A percentile compares a stretch with the other conserved stretches of the same genome.
Evolutionary conservation across 2,329 filamentous ascomycete genomes (phyloP).

Genomic region (Aureobasidium mangrovei): DNA sequence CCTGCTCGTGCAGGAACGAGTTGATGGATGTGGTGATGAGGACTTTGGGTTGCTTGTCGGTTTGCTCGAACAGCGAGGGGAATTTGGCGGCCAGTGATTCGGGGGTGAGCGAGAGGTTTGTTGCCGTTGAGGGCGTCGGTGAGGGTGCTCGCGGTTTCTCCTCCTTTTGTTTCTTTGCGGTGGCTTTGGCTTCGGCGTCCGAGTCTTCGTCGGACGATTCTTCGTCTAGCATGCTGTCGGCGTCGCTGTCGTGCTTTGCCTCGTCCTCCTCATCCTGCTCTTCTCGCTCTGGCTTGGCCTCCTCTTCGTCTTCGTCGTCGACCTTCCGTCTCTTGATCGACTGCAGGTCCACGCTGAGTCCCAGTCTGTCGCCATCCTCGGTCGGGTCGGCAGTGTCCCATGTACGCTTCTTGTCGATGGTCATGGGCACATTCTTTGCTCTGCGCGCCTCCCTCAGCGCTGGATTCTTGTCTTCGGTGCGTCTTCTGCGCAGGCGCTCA

Average conservation of each 20-base stretch:
- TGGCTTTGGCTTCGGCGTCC: conserved; percentile 23
- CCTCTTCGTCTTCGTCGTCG: conserved; percentile 33
- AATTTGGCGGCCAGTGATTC: conserved; percentile 54
- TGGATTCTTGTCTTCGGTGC: conserved; percentile 78
- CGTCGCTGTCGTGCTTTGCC: conserved; percentile 42
- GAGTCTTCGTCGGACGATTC: conserved; percentile 46
- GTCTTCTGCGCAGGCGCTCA: conserved; percentile 67
- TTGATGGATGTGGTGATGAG: conserved; percentile 87
- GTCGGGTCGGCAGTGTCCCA: conserved; percentile 58
- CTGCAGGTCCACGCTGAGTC: conserved; percentile 38
- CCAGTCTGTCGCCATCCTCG: conserved; percentile 33
- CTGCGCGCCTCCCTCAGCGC: conserved; percentile 63
- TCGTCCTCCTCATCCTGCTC: conserved; percentile 42
- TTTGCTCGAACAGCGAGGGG: conserved; percentile 47
- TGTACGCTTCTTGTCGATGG: conserved; percentile 77
- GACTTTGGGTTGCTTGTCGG: conserved; percentile 63
- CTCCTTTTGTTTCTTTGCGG: conserved; percentile 18
- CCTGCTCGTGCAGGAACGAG: conserved; percentile 77
- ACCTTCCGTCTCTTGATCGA: conserved; percentile 37
- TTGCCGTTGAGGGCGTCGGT: conserved; percentile 47
- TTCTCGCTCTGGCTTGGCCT: conserved; percentile 32
- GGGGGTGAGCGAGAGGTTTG: conserved; percentile 51
- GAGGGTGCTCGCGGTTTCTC: conserved; percentile 38
- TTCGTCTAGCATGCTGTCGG: conserved; percentile 69
- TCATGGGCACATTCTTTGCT: conserved; percentile 68